Percentiles rank a stretch among this genome's conserved stretches.
phyloP scores from a whole-genome alignment of 345 rosid species.

The Noccaea caerulescens region DNA sequence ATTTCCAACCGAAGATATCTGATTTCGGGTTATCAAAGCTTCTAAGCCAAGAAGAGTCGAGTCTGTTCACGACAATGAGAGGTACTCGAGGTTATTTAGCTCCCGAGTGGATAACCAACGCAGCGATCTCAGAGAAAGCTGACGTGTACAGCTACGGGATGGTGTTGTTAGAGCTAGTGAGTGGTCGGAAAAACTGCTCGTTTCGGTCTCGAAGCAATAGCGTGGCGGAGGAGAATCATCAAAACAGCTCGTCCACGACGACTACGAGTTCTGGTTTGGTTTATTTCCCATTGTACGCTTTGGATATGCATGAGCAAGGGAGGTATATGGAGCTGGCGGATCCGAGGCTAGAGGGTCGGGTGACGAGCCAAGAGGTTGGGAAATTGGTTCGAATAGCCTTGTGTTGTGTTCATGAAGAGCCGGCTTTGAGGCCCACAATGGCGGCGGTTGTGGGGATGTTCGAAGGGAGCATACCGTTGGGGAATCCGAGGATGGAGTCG shows the following conservation, averaged over 20 bases:
- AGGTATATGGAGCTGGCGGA: conserved; percentile 81
- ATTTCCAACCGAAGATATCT: conserved; percentile 68
- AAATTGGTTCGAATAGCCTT: conserved; percentile 62
- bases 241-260: conserved; percentile 51
- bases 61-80: conserved; percentile 77
- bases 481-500: conserved; percentile 73
- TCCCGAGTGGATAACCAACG: conserved; percentile 81
- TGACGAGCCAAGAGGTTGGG: conserved; percentile 59
- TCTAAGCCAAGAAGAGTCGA: conserved; percentile 63
- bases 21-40: conserved; percentile 83
- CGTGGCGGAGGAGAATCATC: conserved; percentile 45
- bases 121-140: conserved; percentile 77
- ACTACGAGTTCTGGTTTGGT: conserved; percentile 47
- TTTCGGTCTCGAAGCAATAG: conserved; percentile 52
- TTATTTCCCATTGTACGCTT: conserved; percentile 81
- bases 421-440: conserved; percentile 65
- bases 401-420: conserved; percentile 80
- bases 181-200: conserved; percentile 75
- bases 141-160: conserved; percentile 89
- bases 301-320: conserved; percentile 82
- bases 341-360: conserved; percentile 75
- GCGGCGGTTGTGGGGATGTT: conserved; percentile 68
- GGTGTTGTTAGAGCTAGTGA: conserved; percentile 77
- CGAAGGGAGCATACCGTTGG: conserved; percentile 65
- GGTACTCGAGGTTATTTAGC: conserved; percentile 90